Percentiles rank a stretch among this genome's conserved stretches.
Evolutionary conservation across 805 yeast species (phyloP).

Genomic region (Lipomyces starkeyi): DNA sequence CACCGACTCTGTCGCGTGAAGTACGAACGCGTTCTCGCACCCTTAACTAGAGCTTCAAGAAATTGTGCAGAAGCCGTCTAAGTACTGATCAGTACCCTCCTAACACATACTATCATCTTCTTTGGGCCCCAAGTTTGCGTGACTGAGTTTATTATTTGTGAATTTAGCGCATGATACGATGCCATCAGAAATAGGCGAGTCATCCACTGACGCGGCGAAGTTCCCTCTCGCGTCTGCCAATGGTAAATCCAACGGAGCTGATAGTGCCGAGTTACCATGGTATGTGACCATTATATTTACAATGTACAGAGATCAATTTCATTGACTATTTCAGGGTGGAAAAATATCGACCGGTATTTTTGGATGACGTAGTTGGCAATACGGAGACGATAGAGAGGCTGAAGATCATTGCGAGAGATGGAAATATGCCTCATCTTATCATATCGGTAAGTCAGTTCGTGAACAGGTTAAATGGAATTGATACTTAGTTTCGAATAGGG

Average conservation of each 20-base stretch:
- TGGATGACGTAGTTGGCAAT: slow-evolving; percentile 91
- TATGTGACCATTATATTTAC: neutral
- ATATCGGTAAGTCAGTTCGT: slow-evolving; percentile 57
- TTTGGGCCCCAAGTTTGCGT: no score
- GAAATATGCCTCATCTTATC: slow-evolving; percentile 96
- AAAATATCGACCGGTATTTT: slow-evolving; percentile 81
- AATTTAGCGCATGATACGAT: neutral
- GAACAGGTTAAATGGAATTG: neutral
- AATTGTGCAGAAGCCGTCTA: no score
- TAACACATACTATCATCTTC: neutral
- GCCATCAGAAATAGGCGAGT: slow-evolving; percentile 2
- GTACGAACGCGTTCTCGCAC: no score
- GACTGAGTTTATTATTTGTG: neutral
- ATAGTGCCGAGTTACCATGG: slow-evolving; percentile 28
- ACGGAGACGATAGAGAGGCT: slow-evolving; percentile 86
- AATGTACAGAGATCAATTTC: neutral
- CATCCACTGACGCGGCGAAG: slow-evolving; percentile 1
- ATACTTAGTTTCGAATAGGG: slow-evolving; percentile 50
- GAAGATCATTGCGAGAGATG: slow-evolving; percentile 83
- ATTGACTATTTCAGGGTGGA: slow-evolving; percentile 69
- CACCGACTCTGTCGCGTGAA: no score
- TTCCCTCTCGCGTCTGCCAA: neutral
- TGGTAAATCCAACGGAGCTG: neutral
- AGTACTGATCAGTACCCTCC: neutral
- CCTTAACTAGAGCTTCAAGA: no score